A percentile compares a stretch with the other conserved stretches of the same genome.
Conservation (phyloP, 1,284 basidiomycete species). For the Farysia itapuensis region DNA sequence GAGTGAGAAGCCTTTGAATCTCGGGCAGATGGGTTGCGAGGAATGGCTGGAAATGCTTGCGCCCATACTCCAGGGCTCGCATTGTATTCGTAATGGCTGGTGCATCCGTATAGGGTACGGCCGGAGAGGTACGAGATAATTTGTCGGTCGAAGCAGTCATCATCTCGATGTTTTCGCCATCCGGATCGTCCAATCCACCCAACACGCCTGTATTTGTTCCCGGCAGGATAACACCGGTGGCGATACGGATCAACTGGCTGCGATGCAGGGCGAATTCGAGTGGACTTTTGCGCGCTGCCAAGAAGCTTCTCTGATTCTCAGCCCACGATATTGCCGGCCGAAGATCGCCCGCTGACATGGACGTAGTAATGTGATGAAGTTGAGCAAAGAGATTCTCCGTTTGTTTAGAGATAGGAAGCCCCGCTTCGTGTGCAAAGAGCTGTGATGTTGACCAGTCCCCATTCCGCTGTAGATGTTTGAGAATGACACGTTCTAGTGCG, state of each 20-base stretch:
- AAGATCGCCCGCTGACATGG: constrained; percentile 34
- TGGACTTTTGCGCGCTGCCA: constrained; percentile 26
- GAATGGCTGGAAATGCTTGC: constrained; percentile 70
- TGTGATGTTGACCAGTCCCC: constrained; percentile 41
- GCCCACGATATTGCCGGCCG: constrained; percentile 50
- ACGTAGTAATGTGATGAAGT: constrained; percentile 17
- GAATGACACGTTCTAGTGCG: constrained; percentile 41
- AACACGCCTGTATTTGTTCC: constrained; percentile 1
- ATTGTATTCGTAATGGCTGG: constrained; percentile 27
- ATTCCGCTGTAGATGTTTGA: constrained; percentile 48
- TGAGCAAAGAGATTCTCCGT: constrained; percentile 9
- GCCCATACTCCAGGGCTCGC: constrained; percentile 73
- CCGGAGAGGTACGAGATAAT: constrained; percentile 2
- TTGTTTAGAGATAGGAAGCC: constrained; percentile 5
- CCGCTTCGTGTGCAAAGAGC: constrained; percentile 31
- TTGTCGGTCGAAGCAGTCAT: constrained; percentile 18
- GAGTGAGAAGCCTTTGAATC: constrained; percentile 75
- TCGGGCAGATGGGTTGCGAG: constrained; percentile 69
- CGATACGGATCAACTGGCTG: constrained; percentile 46
- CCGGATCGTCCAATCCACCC: constrained; percentile 19
- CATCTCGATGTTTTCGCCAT: constrained; percentile 43
- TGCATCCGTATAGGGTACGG: not conserved
- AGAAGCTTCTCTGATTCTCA: constrained; percentile 15
- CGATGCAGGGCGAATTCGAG: constrained; percentile 52
- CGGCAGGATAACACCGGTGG: constrained; percentile 18